Conservation (phyloP, 2,329 filamentous ascomycete species). For the Aspergillus hortae region DNA sequence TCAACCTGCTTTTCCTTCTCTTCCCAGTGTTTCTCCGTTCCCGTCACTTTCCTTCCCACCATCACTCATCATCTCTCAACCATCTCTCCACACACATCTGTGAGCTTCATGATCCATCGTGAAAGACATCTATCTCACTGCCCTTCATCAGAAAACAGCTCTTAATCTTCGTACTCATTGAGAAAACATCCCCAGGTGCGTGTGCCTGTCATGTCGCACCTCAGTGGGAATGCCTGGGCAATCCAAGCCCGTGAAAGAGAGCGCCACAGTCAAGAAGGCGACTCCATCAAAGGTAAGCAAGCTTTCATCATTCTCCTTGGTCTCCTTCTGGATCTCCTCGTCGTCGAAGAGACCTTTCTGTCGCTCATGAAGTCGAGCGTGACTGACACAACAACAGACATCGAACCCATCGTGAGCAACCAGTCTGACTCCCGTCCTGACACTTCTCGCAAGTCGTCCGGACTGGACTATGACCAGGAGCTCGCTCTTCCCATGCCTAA, state of each 20-base stretch:
- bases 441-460: slow-evolving; percentile 14
- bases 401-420: background rate
- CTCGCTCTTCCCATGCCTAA: slow-evolving; percentile 29
- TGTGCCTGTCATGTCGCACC: slow-evolving; percentile 11
- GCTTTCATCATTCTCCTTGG: background rate
- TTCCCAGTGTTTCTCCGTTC: background rate
- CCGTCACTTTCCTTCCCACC: background rate
- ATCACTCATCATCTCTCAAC: no score
- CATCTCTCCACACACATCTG: background rate
- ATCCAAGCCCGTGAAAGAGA: slow-evolving; percentile 18
- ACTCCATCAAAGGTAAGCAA: background rate
- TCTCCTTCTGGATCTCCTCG: background rate
- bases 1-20: background rate
- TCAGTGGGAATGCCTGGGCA: slow-evolving; percentile 26
- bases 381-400: background rate
- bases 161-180: background rate
- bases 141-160: background rate
- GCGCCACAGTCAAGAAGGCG: slow-evolving; percentile 3
- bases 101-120: background rate
- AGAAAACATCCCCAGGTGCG: background rate
- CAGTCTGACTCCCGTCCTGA: slow-evolving; percentile 1
- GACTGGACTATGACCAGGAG: slow-evolving; percentile 23
- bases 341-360: background rate
- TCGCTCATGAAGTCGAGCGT: background rate
- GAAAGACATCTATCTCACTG: background rate